phyloP scores from a whole-genome alignment of 495 filamentous ascomycete species.

The Gamarada debralockiae region DNA sequence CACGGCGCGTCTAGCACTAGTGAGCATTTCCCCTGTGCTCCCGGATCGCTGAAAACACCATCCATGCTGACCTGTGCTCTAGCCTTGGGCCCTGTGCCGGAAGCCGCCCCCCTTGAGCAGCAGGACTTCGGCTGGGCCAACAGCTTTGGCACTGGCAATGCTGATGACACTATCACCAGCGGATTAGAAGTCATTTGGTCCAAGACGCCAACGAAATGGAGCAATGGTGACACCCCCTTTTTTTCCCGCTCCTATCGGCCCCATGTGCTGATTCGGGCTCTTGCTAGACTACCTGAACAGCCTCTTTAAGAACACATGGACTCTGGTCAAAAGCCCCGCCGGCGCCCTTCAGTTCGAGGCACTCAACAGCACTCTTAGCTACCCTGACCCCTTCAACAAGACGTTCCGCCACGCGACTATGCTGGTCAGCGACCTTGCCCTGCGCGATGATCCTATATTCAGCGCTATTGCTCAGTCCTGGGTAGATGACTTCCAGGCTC shows the following conservation, averaged over 20 bases:
- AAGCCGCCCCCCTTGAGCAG: conserved; percentile 7
- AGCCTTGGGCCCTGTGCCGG: conserved; percentile 14
- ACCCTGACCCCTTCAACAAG: conserved; percentile 18
- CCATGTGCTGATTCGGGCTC: background rate
- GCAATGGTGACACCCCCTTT: conserved; percentile 10
- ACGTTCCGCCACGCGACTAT: conserved; percentile 17
- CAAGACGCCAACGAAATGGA: conserved; percentile 19
- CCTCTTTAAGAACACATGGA: conserved; percentile 18
- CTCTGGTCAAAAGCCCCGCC: conserved; percentile 15
- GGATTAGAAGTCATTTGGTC: conserved; percentile 18
- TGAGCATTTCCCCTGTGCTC: background rate
- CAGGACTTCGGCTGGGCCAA: conserved; percentile 19
- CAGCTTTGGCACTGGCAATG: conserved; percentile 14
- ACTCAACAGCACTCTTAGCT: conserved; percentile 10
- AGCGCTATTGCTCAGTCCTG: conserved; percentile 13
- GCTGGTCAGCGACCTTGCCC: conserved; percentile 18
- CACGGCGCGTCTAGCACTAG: conserved; percentile 14
- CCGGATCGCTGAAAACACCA: background rate
- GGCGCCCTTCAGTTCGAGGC: conserved; percentile 15
- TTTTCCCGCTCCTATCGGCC: background rate
- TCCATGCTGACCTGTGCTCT: background rate
- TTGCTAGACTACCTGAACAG: conserved; percentile 14
- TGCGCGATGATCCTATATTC: conserved; percentile 14
- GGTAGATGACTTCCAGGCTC: conserved; percentile 10
- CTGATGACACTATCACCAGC: conserved; percentile 13